Base-by-base conservation (phyloP, 352 stramenopile genomes). In the Phytophthora boehmeriae region DNA sequence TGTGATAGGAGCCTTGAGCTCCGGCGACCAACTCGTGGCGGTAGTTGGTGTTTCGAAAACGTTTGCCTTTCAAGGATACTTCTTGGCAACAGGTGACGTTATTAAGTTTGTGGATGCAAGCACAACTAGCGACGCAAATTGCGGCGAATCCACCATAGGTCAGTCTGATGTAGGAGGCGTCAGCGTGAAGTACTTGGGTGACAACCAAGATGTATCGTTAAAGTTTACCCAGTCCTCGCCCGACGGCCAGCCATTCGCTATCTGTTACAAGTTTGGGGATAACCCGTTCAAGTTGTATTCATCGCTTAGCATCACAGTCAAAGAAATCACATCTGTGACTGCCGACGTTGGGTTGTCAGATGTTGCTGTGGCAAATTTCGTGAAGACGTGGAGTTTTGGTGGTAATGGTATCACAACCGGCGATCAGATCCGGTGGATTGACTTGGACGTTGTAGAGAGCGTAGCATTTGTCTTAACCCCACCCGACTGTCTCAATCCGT, bases 221-320 rank as follows among this genome's bases (percentile, higher is more conserved):
- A 73, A 68, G 8, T 89, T 91, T 28, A 68, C 66, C 0, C 71
- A 88, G 43, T 75, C 79, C 1, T 89, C 76, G 3, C 28, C 30
- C 10, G 63, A 76, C 9, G 61, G 47, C 1, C 44, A 72, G 4
- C 65, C 77, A 14, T 91, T 91, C 30, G 54, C 51, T 0, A 49
- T 91, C 34, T 91, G 79, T 59, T 91, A 89, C 69, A 89, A 91
- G 35, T 88, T 89, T 41, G 82, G 82, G 0, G 57, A 70, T 1
- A 89, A 91, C 41, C 78, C 82, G 5, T 91, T 89, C 50, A 88
- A 88, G 17, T 27, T 91, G 25, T 91, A 91, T 23, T 36, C 53
- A 5, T 11, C 51, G 0, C 57, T 89, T 0, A 62, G 71, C 6
- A 78, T 91, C 23, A 77, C 59, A 1, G 78, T 89, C 6, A 91